phyloP scores from a whole-genome alignment of 306 rosid species.

The Myrica gale region DNA sequence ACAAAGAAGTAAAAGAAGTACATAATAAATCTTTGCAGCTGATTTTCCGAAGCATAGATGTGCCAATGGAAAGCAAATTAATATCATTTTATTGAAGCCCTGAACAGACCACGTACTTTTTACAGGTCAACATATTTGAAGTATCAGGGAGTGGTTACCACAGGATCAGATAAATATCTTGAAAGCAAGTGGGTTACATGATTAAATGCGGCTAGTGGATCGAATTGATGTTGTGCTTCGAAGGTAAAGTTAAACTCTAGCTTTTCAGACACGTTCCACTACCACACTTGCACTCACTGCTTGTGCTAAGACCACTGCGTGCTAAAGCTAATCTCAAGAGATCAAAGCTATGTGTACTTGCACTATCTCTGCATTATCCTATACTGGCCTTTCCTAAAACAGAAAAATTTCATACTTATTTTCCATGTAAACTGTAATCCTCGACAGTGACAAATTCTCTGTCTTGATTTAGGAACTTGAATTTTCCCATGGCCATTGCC shows the following conservation, averaged over 20 bases:
- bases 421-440: conserved; percentile 17
- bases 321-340: conserved; percentile 11
- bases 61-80: conserved; percentile 27
- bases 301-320: conserved; percentile 27
- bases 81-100: conserved; percentile 39
- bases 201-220: conserved; percentile 36
- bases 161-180: conserved; percentile 26
- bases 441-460: conserved; percentile 8
- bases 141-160: conserved; percentile 26
- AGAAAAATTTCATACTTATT: background rate
- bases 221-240: conserved; percentile 32
- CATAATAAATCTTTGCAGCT: too few relatives aligned
- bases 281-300: conserved; percentile 9
- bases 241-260: conserved; percentile 30
- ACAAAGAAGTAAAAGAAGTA: conserved; percentile 6
- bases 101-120: conserved; percentile 35
- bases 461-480: conserved; percentile 22
- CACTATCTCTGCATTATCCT: conserved; percentile 12
- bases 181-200: conserved; percentile 36
- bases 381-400: conserved; percentile 10
- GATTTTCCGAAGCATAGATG: background rate
- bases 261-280: conserved; percentile 45
- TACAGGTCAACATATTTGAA: conserved; percentile 22
- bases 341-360: conserved; percentile 18
- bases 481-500: conserved; percentile 22